These are phyloP conservation scores for Auxenochlorella pyrenoidosa DNA, from an alignment of 139 green algal species.

Conservation along the genomic window DNA sequence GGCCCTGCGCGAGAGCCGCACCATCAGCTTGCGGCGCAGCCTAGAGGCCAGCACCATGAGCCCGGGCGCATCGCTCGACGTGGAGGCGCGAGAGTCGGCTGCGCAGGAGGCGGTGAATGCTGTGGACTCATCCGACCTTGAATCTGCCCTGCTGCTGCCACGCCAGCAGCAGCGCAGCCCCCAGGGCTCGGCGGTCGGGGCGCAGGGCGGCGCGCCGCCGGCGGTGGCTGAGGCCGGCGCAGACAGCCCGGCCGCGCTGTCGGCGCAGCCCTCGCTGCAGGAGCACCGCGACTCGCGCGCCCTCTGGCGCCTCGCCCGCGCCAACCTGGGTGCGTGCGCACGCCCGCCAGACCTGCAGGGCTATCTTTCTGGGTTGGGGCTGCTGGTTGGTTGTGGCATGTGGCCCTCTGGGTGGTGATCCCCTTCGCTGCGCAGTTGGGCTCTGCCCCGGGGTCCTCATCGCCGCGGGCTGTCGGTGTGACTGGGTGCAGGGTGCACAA, in stretches of 20 bases:
- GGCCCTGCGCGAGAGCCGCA: slow-evolving; percentile 11
- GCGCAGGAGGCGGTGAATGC: neutral
- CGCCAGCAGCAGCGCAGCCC: neutral
- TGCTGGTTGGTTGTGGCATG: no score
- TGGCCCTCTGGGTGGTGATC: no score
- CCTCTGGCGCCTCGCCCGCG: slow-evolving; percentile 20
- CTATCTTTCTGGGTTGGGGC: neutral
- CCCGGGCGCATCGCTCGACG: neutral
- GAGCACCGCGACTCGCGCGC: slow-evolving; percentile 1
- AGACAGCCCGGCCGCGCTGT: no score
- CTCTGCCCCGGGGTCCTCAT: no score
- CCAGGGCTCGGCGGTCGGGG: neutral
- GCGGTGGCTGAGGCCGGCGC: neutral
- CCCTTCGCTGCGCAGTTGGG: no score
- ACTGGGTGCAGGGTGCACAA: no score
- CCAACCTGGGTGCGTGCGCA: slow-evolving; percentile 21
- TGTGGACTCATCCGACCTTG: neutral
- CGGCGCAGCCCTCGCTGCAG: neutral
- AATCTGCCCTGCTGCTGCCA: neutral
- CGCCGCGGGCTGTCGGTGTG: no score
- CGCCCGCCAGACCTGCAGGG: neutral
- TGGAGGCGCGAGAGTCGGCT: neutral
- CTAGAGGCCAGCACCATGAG: neutral
- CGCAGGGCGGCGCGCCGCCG: neutral
- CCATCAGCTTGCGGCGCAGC: neutral